Base-by-base conservation (phyloP, 768 basidiomycete species). In the Phaffia tasmanica region DNA sequence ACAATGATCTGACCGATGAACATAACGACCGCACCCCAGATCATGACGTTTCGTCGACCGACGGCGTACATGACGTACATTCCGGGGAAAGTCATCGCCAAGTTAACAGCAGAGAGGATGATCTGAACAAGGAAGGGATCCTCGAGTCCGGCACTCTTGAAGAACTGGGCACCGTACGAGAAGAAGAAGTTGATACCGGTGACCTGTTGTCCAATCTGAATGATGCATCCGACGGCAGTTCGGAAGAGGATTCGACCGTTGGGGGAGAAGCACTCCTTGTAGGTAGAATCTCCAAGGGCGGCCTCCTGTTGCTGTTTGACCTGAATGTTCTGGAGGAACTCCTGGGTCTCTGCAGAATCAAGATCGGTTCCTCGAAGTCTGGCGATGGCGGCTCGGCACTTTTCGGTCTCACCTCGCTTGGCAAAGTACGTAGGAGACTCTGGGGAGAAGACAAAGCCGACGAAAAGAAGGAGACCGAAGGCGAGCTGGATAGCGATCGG, bases 101-200 rank as follows among this genome's bases (percentile, higher is more conserved):
- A 42, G 73, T 73, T 64, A 35, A 73, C 64, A 29, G 56, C 42
- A 56, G 48, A 67, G 5, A 35, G 57, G 55, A 63, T 65, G 62
- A 63, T 67, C 51, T 53, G 60, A 21, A 46, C 70, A 69, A 65
- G 58, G 72, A 69, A 77, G 55, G 73, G 71, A 69, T 75, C 73
- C 68, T 69, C 69, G 64, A 77, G 71, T 63, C 75, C 75, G 51
- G 76, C 75, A 55, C 74, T 71, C 63, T 73, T 70, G 64, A 75
- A 70, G 61, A 72, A 67, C 66, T 69, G 68, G 57, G 64, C 65
- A 47, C 72, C 72, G 69, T 71, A 72, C 51, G 69, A 70, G 67
- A 72, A 72, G 67, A 66, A 71, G 65, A 72, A 72, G 71, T 63
- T 71, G 57, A 60, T 64, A 47, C 67, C 67, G 25, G 67, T 64